Evolutionary conservation across 2,329 filamentous ascomycete genomes (phyloP), one percentile per base, ranked within the genome.

Genomic region (Verticillium albo-atrum): DNA sequence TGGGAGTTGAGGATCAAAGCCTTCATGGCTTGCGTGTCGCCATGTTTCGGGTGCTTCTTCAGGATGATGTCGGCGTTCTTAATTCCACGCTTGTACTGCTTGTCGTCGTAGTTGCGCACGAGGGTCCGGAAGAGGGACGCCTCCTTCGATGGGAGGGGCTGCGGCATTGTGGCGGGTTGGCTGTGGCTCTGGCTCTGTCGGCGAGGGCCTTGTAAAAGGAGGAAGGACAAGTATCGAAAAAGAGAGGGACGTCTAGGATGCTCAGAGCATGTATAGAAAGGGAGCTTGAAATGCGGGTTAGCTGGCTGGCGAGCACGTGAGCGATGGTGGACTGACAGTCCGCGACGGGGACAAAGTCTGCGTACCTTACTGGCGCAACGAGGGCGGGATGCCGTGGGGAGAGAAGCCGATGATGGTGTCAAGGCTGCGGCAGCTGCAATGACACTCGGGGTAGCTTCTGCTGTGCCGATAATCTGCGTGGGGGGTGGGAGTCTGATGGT

Each of bases 1-100:
- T 94, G 89, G 52, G 90, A 89, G 75, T 96, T 98, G 75, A 98
- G 86, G 67, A 98, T 97, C 66, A 99, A 82, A 59, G 95, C 94
- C 79, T 99, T 99, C 95, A 99, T 99, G 58, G 95, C 96, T 78
- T 96, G 89, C 26, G 95, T 99, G 75, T 99, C 96, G 71, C 93
- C 96, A 89, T 99, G 95, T 70, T 92, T 95, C 50, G 94, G 91
- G 71, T 90, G 88, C 77, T 97, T 98, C 74, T 90, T 91, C 66
- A 99, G 87, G 72, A 99, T 97, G 77, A 97, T 91, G 74, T 99
- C 95, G 67, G 95, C 94, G 54, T 90, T 89, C 79, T 98, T 99
- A 72, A 99, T 82, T 73, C 94, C 94, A 63, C 82, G 79, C 79
- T 98, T 99, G 81, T 98, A 97, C 72, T 98, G 94, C 78, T 99